Evolutionary conservation across 495 filamentous ascomycete genomes (phyloP), one percentile per base, ranked within the genome.

Genomic region (Xanthoparmelia taractica): DNA sequence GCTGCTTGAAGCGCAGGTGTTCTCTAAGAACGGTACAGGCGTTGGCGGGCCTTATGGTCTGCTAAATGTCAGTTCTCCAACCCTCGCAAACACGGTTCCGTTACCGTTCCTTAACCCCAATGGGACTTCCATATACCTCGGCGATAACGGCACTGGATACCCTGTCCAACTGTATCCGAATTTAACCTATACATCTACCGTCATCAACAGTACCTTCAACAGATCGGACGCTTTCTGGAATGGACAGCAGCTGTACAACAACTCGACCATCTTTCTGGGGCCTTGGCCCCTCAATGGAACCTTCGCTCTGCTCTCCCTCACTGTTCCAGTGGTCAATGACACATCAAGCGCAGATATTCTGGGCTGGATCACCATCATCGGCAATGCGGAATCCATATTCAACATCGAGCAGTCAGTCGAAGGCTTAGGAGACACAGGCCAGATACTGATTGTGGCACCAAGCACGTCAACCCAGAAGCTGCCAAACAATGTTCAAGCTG

Each of bases 291-390:
- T 92, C 61, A 93, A 95, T 69, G 71, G 77, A 20, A 83, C 81
- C 0, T 88, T 84, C 57, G 85, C 85, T n/a, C 69, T 95, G n/a
- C 64, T 92, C n/a, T 95, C 90, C 31, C 71, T 95, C 61, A 92
- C 90, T 3, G 68, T 90, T 25, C 88, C 90, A 0, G 82, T 95
- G 36, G 78, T 89, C 60, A 83, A 85, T 62, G 85, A 86, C 66
- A 78, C 78, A 4, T 82, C 79, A 13, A 61, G 67, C 47, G 73
- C 73, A 20, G 81, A 85, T 60, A 81, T 88, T 6, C 79, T 95
- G 17, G 90, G 88, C 4, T 95, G 57, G 54, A 47, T 59, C 40
- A 92, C 89, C 4, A 71, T 89, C 3, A 76, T 93, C 36, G 79
- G 85, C n/a, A 83, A 84, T 58, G 85, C 85, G 0, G 72, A 72